Evolutionary conservation across 2,329 filamentous ascomycete genomes (phyloP), one percentile per base, ranked within the genome.

Genomic region (Arthrinium puccinioides): DNA sequence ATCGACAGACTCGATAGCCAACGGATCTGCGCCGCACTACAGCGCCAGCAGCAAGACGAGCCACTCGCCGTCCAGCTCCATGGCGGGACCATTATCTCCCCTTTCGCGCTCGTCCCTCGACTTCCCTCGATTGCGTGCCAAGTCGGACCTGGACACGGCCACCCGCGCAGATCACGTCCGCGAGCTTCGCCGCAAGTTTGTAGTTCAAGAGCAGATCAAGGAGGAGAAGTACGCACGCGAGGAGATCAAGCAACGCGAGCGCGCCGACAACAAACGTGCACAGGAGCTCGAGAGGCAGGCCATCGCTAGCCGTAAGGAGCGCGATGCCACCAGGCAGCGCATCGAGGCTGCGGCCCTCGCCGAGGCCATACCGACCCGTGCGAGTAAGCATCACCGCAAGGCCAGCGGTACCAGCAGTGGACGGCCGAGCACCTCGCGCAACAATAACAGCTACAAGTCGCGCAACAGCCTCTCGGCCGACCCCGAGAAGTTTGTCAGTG

Each of bases 221-320:
- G 71, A 79, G 24, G 76, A 79, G 51, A 80, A 79, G 50, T 74
- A 75, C 33, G 75, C 72, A 13, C 70, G 70, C 10, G 73, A 79
- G 46, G 69, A 78, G 60, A 66, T 72, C 40, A 67, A 66, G 44
- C 76, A 72, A 42, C 67, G 71, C 24, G 76, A 80, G 52, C 74
- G 75, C 32, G 67, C 67, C n/a, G 70, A 75, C 39, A 67, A 63
- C 48, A 77, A 71, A 50, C 74, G 76, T 42, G 72, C 73, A 1
- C 63, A 64, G 25, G 66, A 69, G 39, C 55, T 68, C 9, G 74
- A 75, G 51, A 69, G 63, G 44, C 60, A 64, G 31, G 57, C 63
- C n/a, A 61, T 52, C 10, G 51, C 39, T 19, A 61, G 65, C 25
- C 57, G 69, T 18, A 74, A 74, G 51, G 67, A 67, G 43, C 61